phyloP scores from a whole-genome alignment of 202 grass and related monocot genomes.

The Cymbopogon flexuosus region DNA sequence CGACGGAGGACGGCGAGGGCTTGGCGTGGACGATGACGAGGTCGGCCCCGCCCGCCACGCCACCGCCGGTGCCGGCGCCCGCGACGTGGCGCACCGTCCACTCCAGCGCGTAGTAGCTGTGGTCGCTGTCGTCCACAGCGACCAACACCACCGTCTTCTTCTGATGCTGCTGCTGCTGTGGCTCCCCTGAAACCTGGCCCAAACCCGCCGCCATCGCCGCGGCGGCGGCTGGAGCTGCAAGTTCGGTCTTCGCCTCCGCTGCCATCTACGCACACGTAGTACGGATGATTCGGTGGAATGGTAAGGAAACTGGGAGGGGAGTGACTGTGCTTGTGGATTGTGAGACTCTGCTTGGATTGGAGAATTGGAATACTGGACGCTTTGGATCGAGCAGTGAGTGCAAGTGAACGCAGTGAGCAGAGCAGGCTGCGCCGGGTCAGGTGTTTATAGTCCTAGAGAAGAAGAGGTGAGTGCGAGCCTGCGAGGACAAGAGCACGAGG shows the following conservation, averaged over 20 bases:
- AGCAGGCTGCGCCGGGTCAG: background rate
- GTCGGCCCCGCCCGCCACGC: slow-evolving; percentile 27
- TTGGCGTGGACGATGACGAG: slow-evolving; percentile 80
- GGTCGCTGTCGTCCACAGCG: slow-evolving; percentile 67
- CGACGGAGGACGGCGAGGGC: slow-evolving; percentile 43
- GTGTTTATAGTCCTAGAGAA: no score
- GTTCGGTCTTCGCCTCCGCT: background rate
- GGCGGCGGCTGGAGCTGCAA: background rate
- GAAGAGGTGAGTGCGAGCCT: no score
- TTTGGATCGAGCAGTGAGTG: background rate
- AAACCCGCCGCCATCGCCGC: no score
- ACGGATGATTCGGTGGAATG: no score
- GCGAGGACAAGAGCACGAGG: background rate
- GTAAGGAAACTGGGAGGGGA: no score
- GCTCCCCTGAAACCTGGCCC: background rate
- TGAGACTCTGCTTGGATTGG: background rate
- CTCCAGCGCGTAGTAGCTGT: slow-evolving; percentile 64
- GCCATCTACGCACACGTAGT: background rate
- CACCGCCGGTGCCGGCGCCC: slow-evolving; percentile 3
- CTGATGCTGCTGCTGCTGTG: background rate
- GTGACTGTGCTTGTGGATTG: no score
- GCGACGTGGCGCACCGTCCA: slow-evolving; percentile 50
- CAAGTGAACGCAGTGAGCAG: no score
- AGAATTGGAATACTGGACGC: background rate
- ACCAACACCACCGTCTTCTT: slow-evolving; percentile 51